Conservation (phyloP, 2,329 filamentous ascomycete species). For the Zymoseptoria tritici region DNA sequence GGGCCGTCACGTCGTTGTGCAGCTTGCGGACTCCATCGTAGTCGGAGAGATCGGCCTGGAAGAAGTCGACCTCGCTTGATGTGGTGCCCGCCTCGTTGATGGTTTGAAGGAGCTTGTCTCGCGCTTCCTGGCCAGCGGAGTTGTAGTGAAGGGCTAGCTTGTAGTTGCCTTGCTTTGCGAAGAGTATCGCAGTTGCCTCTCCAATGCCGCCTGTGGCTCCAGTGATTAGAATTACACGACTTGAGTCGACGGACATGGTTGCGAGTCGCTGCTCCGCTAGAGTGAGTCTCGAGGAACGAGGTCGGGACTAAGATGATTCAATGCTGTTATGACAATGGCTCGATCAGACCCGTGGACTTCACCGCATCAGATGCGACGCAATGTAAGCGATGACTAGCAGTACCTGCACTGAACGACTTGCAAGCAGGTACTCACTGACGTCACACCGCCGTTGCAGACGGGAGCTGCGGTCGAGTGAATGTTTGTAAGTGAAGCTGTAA, state of each 20-base stretch:
- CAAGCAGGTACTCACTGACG: neutral
- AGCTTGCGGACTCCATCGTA: conserved; percentile 26
- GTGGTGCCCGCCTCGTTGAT: conserved; percentile 30
- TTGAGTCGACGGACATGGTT: neutral
- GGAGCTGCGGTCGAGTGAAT: neutral
- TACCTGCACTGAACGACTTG: neutral
- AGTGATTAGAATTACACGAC: conserved; percentile 31
- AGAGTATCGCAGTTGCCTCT: conserved; percentile 33
- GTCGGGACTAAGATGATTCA: neutral
- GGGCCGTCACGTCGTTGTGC: conserved; percentile 28
- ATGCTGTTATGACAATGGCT: neutral
- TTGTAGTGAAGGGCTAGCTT: conserved; percentile 41
- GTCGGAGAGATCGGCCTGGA: conserved; percentile 21
- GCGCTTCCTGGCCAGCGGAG: conserved; percentile 26
- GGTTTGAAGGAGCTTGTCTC: conserved; percentile 27
- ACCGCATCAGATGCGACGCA: neutral
- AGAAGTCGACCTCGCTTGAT: conserved; percentile 31
- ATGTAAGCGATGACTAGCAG: neutral
- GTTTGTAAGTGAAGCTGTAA: neutral
- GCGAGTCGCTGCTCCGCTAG: neutral
- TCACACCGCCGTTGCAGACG: neutral
- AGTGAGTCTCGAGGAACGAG: neutral
- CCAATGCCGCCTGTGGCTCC: conserved; percentile 40
- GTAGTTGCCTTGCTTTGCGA: conserved; percentile 35
- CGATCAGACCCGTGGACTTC: no score